A percentile compares a stretch with the other conserved stretches of the same genome.
Conservation (phyloP, 306 rosid genomes). For the Elaeagnus macrophylla region DNA sequence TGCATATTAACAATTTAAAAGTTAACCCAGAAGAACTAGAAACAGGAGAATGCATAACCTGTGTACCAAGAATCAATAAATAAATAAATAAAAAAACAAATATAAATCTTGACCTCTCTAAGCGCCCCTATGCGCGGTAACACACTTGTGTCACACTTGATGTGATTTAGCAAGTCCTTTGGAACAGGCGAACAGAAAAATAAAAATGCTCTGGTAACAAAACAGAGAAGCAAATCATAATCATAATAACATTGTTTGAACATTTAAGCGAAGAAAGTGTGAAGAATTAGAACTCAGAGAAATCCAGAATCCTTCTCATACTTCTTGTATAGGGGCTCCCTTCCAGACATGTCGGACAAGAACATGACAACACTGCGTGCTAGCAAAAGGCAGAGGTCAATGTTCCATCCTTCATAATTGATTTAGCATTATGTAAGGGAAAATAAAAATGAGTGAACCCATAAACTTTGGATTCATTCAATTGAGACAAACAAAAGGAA, state of each 20-base stretch:
- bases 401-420: slow-evolving; percentile 12
- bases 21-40: slow-evolving; percentile 1
- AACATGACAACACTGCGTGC: slow-evolving; percentile 92
- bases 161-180: slow-evolving; percentile 70
- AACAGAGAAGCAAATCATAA: slow-evolving; percentile 5
- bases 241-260: slow-evolving; percentile 17
- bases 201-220: slow-evolving; percentile 57
- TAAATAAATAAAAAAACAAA: slow-evolving; percentile 6
- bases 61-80: slow-evolving; percentile 16
- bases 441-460: neutral
- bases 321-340: slow-evolving; percentile 93
- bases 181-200: slow-evolving; percentile 84
- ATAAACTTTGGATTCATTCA: neutral
- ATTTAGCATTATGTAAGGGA: neutral
- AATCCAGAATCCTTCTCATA: slow-evolving; percentile 29
- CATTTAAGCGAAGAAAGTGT: slow-evolving; percentile 6
- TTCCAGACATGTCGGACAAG: slow-evolving; percentile 97
- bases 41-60: neutral
- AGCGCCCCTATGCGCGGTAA: slow-evolving; percentile 90
- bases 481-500: neutral
- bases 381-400: slow-evolving; percentile 51
- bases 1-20: slow-evolving; percentile 31
- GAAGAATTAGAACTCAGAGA: neutral
- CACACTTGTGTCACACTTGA: slow-evolving; percentile 82
- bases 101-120: slow-evolving; percentile 57